These are phyloP conservation scores for Lentinula boryana DNA, from an alignment of 768 basidiomycete species.

Conservation along the genomic window DNA sequence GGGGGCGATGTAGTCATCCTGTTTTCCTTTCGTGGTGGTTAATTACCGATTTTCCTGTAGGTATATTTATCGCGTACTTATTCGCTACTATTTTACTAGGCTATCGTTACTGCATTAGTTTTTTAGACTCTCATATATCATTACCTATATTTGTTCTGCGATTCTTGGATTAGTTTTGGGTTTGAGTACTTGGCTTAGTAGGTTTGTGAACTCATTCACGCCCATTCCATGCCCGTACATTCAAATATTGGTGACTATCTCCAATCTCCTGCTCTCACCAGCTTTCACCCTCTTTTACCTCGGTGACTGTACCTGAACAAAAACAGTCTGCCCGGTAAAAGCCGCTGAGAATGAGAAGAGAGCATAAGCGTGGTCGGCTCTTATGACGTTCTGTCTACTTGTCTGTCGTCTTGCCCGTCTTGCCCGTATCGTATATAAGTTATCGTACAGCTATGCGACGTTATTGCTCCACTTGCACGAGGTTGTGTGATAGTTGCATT, in stretches of 20 bases:
- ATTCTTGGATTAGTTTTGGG: neutral
- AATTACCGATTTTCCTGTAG: neutral
- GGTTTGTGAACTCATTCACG: neutral
- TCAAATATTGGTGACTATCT: neutral
- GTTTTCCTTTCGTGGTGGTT: neutral
- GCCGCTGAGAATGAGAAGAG: neutral
- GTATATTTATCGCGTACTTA: neutral
- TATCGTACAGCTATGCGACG: neutral
- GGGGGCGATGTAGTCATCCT: neutral
- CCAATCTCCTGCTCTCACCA: neutral
- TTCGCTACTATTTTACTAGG: neutral
- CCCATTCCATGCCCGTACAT: neutral
- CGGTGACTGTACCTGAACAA: neutral
- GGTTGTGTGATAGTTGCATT: conserved; percentile 5
- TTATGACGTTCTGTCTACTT: neutral
- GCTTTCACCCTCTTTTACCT: neutral
- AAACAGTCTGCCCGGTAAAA: neutral
- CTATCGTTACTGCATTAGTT: neutral
- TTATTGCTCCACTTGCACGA: conserved; percentile 5
- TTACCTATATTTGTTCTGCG: neutral
- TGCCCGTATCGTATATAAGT: neutral
- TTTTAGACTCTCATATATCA: neutral
- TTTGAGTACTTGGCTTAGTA: neutral
- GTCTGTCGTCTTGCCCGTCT: neutral
- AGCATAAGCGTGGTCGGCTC: neutral